Percentiles rank a stretch among this genome's conserved stretches.
Evolutionary conservation across 2,329 filamentous ascomycete genomes (phyloP).

Genomic region (Sporothrix schenckii): DNA sequence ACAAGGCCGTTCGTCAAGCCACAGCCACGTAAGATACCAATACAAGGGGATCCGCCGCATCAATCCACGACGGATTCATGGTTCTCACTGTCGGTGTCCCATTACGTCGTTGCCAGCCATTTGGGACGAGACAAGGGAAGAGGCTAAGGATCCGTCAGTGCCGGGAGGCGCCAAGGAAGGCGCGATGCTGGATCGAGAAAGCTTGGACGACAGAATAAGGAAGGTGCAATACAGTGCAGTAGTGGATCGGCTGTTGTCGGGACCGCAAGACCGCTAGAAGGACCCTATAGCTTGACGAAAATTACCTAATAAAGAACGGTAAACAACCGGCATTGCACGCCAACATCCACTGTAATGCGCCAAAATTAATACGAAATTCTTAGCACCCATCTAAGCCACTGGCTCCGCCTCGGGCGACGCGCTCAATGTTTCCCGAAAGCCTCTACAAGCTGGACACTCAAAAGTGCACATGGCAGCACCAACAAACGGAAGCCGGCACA

Average conservation of each 20-base stretch:
- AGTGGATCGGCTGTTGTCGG: conserved; percentile 6
- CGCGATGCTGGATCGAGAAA: not conserved
- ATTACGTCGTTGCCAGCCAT: conserved; percentile 7
- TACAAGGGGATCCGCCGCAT: not conserved
- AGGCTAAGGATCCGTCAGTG: not conserved
- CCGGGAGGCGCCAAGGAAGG: conserved; percentile 4
- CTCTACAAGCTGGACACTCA: too few species aligned
- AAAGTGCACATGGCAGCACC: too few species aligned
- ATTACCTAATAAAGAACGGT: not conserved
- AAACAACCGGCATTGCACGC: too few species aligned
- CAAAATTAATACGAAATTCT: too few species aligned
- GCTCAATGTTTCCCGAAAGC: too few species aligned
- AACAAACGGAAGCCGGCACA: too few species aligned
- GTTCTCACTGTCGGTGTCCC: not conserved
- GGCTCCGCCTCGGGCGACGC: too few species aligned
- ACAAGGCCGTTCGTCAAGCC: not conserved
- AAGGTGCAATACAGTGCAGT: not conserved
- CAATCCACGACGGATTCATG: not conserved
- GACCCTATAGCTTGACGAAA: not conserved
- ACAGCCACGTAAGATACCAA: conserved; percentile 11
- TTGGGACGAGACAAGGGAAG: not conserved
- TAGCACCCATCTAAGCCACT: too few species aligned
- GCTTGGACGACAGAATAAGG: conserved; percentile 8
- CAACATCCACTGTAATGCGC: too few species aligned
- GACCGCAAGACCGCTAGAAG: not conserved